Percentiles rank a stretch among this genome's conserved stretches.
Conservation (phyloP, 441 rosid species). For the Adansonia madagascariensis region DNA sequence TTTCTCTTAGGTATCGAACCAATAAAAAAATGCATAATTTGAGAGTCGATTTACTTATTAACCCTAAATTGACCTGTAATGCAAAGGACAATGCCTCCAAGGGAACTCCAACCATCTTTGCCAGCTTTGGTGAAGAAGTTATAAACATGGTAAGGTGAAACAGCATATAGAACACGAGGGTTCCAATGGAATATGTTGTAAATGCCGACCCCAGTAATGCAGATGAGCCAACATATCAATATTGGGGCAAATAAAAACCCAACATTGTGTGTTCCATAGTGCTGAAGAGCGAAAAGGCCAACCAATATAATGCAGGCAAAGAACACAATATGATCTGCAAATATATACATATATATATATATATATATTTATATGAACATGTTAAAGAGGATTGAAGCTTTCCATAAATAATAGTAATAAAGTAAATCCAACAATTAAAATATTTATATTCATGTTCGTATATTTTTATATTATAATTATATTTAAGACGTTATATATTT, state of each 20-base stretch:
- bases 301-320: constrained; percentile 36
- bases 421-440: too few species aligned
- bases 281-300: constrained; percentile 37
- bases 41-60: too few species aligned
- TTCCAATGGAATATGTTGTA: constrained; percentile 22
- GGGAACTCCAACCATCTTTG: constrained; percentile 37
- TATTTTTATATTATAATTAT: too few species aligned
- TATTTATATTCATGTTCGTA: too few species aligned
- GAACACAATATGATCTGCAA: constrained; percentile 31
- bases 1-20: too few species aligned
- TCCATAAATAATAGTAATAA: background rate
- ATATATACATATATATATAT: too few species aligned
- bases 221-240: constrained; percentile 15
- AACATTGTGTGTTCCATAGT: constrained; percentile 42
- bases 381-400: background rate
- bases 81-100: constrained; percentile 49
- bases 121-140: constrained; percentile 36
- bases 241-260: constrained; percentile 42
- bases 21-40: too few species aligned
- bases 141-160: constrained; percentile 35
- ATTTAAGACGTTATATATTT: too few species aligned
- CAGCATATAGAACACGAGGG: constrained; percentile 32
- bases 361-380: background rate
- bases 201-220: too few species aligned
- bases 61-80: constrained; percentile 22